Conservation (phyloP, 352 stramenopile genomes). For the Pythium vanterpoolii region DNA sequence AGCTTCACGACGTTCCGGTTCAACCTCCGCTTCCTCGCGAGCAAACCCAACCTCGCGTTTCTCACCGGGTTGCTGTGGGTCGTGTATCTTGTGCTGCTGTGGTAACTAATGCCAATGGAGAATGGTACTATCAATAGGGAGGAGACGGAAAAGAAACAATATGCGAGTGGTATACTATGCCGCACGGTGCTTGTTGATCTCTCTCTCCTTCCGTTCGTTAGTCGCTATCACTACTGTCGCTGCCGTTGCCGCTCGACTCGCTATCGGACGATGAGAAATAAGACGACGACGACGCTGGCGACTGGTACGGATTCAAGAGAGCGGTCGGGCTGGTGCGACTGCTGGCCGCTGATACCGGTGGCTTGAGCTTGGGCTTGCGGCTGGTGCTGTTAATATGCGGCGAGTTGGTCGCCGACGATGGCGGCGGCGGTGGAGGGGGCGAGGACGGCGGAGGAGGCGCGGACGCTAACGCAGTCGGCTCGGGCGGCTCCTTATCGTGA, state of each 20-base stretch:
- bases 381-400: not conserved
- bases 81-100: conserved; percentile 69
- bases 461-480: not conserved
- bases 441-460: conserved; percentile 21
- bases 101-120: conserved; percentile 24
- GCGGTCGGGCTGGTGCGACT: conserved; percentile 14
- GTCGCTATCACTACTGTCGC: conserved; percentile 44
- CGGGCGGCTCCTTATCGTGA: not conserved
- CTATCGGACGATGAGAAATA: conserved; percentile 80
- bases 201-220: conserved; percentile 6
- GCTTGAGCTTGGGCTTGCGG: conserved; percentile 2
- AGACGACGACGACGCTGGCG: conserved; percentile 59
- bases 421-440: conserved; percentile 16
- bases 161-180: not conserved
- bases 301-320: conserved; percentile 61
- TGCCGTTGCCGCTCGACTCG: conserved; percentile 48
- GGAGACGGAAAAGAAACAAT: not conserved
- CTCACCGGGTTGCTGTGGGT: conserved; percentile 52
- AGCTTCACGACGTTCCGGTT: conserved; percentile 56
- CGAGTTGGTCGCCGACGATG: conserved; percentile 3
- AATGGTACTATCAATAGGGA: not conserved
- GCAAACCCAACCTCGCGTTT: conserved; percentile 80
- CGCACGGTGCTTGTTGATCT: not conserved
- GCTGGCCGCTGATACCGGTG: not conserved
- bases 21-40: conserved; percentile 86